These are phyloP conservation scores for Picea abies DNA, from an alignment of 83 land plant species.

Conservation along the genomic window DNA sequence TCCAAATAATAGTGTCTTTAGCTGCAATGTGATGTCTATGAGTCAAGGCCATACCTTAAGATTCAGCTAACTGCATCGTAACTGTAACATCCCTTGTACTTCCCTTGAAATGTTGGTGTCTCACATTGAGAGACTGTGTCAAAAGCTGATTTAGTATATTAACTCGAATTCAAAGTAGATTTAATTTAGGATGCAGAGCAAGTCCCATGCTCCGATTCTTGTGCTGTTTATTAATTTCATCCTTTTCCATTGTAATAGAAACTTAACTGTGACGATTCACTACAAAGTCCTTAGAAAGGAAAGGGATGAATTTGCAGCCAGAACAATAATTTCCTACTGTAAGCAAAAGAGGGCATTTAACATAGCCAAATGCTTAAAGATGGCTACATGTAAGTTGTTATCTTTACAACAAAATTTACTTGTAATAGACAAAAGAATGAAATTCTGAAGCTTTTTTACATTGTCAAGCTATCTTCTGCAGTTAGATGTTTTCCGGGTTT, in stretches of 20 bases:
- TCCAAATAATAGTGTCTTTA: neutral
- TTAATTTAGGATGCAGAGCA: neutral
- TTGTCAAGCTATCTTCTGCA: too few species aligned
- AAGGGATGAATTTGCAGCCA: constrained; percentile 3
- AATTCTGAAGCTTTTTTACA: too few species aligned
- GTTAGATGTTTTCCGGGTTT: too few species aligned
- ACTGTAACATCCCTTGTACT: neutral
- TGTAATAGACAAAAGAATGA: too few species aligned
- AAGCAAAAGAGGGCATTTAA: neutral
- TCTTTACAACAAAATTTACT: too few species aligned
- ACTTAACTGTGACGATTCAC: neutral
- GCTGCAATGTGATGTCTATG: constrained; percentile 1
- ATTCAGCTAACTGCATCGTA: neutral
- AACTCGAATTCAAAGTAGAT: neutral
- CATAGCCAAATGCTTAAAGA: neutral
- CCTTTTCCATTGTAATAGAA: neutral
- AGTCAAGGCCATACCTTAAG: neutral
- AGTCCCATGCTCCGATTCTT: neutral
- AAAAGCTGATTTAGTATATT: neutral
- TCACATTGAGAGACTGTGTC: constrained; percentile 4
- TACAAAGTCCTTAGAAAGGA: neutral
- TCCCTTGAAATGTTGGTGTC: neutral
- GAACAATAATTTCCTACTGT: neutral
- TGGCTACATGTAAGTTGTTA: neutral
- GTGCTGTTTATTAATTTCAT: neutral